Base-by-base conservation (phyloP, 805 yeast species). In the Saccharomycopsis guyanensis region DNA sequence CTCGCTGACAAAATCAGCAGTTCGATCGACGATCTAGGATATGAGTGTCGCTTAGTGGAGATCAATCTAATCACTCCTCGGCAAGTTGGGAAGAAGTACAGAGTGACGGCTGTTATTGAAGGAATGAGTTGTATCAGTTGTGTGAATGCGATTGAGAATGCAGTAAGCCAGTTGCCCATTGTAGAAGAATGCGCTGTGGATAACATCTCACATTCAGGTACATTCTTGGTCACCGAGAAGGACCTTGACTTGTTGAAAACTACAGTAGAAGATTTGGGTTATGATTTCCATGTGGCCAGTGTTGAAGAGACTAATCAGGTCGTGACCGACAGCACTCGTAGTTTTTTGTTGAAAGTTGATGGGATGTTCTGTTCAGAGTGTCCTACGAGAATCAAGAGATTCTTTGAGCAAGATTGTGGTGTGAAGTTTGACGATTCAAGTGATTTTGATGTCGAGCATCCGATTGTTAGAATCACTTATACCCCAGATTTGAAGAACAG, bases 121-220 rank as follows among this genome's bases (percentile, higher is more conserved):
- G 91, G 89, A 3, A 82, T 83, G 60, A 77, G 87, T 0, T 84
- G 91, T 62, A 78, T 84, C 5, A 76, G 86, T 0, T 81, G 93
- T 60, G 77, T 77, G 1, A 69, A 69, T 35, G 66, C 89, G 0
- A 73, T 85, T 8, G 62, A 67, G 7, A 61, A 68, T 6, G 70
- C 75, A 27, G 75, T 66, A 22, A 58, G 58, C 29, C 71, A 66
- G 3, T 56, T 81, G 34, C 71, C 75, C 1, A 79, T 74, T 58
- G 73, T 83, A 2, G 60, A 70, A 16, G 76, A 73, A 15, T 68
- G 71, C 29, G 73, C 75, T 6, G 69, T 83, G 36, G 77, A 76
- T 50, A 68, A 74, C 1, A 73, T 84, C 13, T 72, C 78, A 15
- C 82, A 82, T 55, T 66, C 78, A 1, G 89, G 82, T 3, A 63